Evolutionary conservation across 768 basidiomycete genomes (phyloP), one percentile per base, ranked within the genome.

Genomic region (Tulasnella sp.): DNA sequence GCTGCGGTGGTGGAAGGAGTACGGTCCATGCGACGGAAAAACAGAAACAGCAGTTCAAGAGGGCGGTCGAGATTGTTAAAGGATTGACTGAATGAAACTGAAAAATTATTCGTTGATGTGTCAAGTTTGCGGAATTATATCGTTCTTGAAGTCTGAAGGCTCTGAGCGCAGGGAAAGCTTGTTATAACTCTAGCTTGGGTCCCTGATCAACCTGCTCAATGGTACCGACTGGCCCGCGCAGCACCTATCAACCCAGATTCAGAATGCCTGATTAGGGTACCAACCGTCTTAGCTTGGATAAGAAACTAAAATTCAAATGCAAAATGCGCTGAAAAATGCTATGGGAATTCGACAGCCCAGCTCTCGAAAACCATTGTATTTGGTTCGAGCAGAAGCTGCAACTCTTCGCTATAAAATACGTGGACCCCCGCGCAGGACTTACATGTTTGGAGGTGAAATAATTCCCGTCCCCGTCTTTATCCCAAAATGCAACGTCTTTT

Each of bases 21-120:
- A 70, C 78, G 0, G 85, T 86, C 17, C 81, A 87, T 77, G 83
- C 89, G 15, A 88, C 88, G 34, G 86, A 85, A 15, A 89, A 89
- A 79, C 83, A 94, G 74, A 91, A 89, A 83, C 83, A 74, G n/a
- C 85, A 88, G 82, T 94, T 94, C 81, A 86, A 85, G 82, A 82
- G 89, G 22, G 93, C 91, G 1, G 88, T 93, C 1, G 87, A 86
- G 42, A 92, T 93, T 71, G 86, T 93, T 22, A 83, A 89, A 49
- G 80, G 45, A 9, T 74, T 74, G 54, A 52, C 36, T 58, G 45
- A 49, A 12, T n/a, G 58, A 29, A 64, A 64, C 58, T 64, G 15
- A 64, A 25, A 29, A 64, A 19, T 8, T 34, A 17, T 31, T 4
- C 29, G 2, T 34, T 64, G 31, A 64, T 64, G 58, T 64, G 58